Conservation (phyloP, 257 asterid species). For the Ocimum tenuiflorum region DNA sequence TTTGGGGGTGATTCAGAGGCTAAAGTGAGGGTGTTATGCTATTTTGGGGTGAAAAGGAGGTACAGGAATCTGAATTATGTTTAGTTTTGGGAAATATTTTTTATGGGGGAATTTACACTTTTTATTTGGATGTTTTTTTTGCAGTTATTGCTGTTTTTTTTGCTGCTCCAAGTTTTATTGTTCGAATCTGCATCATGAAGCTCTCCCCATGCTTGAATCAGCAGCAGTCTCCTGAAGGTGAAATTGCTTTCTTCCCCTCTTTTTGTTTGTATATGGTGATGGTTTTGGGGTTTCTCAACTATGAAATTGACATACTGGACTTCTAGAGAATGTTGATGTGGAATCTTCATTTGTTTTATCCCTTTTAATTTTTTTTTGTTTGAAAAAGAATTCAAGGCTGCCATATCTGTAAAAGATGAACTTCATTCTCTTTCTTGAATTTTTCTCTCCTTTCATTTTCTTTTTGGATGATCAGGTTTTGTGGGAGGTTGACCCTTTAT, state of each 20-base stretch:
- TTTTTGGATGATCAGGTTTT: not conserved
- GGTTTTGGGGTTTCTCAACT: not conserved
- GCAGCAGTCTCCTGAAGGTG: slow-evolving; percentile 67
- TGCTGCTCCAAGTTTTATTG: slow-evolving; percentile 16
- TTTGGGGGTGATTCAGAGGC: slow-evolving; percentile 19
- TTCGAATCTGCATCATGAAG: slow-evolving; percentile 49
- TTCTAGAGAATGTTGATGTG: slow-evolving; percentile 13
- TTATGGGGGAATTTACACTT: slow-evolving; percentile 9
- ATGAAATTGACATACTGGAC: not conserved
- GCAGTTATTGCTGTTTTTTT: slow-evolving; percentile 23
- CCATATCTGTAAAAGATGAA: slow-evolving; percentile 14
- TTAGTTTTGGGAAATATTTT: not conserved
- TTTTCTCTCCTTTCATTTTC: not conserved
- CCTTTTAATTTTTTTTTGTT: not conserved
- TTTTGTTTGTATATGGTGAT: not conserved
- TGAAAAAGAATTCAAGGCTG: not conserved
- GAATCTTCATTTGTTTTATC: not conserved
- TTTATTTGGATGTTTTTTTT: slow-evolving; percentile 10
- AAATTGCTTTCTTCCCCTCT: slow-evolving; percentile 1
- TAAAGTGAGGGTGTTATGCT: slow-evolving; percentile 22
- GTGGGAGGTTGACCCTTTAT: slow-evolving; percentile 1
- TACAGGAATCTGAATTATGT: slow-evolving; percentile 14
- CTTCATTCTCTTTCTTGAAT: slow-evolving; percentile 4
- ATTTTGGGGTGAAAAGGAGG: slow-evolving; percentile 27
- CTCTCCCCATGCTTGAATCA: slow-evolving; percentile 42